These are phyloP conservation scores for Aspergillus saccharolyticus DNA, from an alignment of 495 filamentous ascomycete genomes.

Conservation along the genomic window DNA sequence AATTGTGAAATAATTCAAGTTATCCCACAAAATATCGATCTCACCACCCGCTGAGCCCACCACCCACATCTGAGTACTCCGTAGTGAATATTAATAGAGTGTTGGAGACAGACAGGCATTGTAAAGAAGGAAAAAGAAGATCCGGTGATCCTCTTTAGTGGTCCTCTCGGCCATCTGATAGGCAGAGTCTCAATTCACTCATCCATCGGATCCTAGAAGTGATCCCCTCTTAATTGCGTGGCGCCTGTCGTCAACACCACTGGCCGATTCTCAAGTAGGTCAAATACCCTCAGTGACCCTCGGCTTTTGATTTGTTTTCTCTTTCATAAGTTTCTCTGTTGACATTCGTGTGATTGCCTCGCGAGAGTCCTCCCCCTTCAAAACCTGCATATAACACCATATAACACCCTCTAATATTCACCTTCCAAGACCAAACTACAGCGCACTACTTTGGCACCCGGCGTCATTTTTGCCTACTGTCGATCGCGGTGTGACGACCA, in stretches of 20 bases:
- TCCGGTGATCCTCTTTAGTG: constrained; percentile 8
- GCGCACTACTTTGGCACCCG: neutral
- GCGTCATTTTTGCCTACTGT: constrained; percentile 10
- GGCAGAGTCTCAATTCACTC: constrained; percentile 14
- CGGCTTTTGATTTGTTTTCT: neutral
- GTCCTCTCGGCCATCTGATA: constrained; percentile 18
- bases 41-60: neutral
- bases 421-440: neutral
- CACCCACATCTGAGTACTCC: neutral
- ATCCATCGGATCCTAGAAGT: constrained; percentile 7
- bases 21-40: neutral
- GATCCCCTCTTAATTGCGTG: constrained; percentile 27
- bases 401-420: neutral
- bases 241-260: constrained; percentile 28
- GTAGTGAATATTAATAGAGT: neutral
- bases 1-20: neutral
- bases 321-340: neutral
- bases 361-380: neutral
- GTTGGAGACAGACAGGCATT: neutral
- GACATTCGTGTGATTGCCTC: neutral
- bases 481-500: constrained; percentile 7
- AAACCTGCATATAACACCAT: neutral
- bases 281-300: constrained; percentile 20
- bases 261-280: constrained; percentile 11
- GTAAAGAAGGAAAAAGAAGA: neutral